phyloP scores from a whole-genome alignment of 2,329 filamentous ascomycete genomes.

The Lachnellula hyalina region DNA sequence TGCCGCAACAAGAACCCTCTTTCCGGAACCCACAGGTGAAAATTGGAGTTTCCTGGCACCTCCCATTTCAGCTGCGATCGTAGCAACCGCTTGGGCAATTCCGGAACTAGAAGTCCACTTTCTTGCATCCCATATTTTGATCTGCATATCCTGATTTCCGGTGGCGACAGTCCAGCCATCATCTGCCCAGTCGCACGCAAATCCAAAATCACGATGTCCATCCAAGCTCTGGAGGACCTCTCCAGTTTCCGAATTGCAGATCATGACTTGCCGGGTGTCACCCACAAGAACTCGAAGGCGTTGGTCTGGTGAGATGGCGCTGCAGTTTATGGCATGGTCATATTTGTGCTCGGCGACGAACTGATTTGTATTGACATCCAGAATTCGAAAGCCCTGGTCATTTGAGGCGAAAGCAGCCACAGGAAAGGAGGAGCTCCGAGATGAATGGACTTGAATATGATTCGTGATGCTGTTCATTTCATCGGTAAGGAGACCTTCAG shows the following conservation, averaged over 20 bases:
- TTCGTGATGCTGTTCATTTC: slow-evolving; percentile 59
- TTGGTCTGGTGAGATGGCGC: slow-evolving; percentile 65
- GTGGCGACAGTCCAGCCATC: slow-evolving; percentile 73
- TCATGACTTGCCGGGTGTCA: slow-evolving; percentile 59
- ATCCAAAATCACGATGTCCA: slow-evolving; percentile 66
- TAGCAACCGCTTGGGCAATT: slow-evolving; percentile 42
- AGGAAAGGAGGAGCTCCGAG: slow-evolving; percentile 47
- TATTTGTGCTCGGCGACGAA: slow-evolving; percentile 53
- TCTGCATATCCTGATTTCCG: slow-evolving; percentile 66
- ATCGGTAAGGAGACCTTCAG: slow-evolving; percentile 39
- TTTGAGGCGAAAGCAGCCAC: slow-evolving; percentile 59
- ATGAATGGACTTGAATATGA: slow-evolving; percentile 53
- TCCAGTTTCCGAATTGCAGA: slow-evolving; percentile 65
- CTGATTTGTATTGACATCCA: slow-evolving; percentile 54
- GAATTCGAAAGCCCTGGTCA: slow-evolving; percentile 51
- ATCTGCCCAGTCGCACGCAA: slow-evolving; percentile 74
- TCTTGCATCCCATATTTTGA: slow-evolving; percentile 73
- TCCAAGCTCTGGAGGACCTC: slow-evolving; percentile 50
- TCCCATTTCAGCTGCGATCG: slow-evolving; percentile 60
- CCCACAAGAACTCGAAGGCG: slow-evolving; percentile 69
- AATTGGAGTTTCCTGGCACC: slow-evolving; percentile 66
- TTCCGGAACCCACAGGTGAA: slow-evolving; percentile 64
- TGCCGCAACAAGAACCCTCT: slow-evolving; percentile 61
- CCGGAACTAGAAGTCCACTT: slow-evolving; percentile 56
- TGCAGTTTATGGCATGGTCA: slow-evolving; percentile 63